phyloP scores from a whole-genome alignment of 352 stramenopile species.

The Phytopythium mirpurense region DNA sequence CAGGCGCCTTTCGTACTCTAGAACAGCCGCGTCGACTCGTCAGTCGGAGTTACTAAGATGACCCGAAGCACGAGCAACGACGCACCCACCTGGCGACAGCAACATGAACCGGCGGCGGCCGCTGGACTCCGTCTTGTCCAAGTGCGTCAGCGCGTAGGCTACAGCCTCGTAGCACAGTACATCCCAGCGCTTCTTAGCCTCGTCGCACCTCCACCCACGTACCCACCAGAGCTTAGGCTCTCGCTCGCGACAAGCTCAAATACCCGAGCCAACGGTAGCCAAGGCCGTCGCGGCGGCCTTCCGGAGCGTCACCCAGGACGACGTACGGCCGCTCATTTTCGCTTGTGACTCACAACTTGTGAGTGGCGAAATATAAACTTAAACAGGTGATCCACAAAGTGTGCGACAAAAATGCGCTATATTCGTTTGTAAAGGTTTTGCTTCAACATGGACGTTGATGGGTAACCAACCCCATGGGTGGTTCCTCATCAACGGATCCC shows the following conservation, averaged over 20 bases:
- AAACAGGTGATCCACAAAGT: too few relatives aligned
- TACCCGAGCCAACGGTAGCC: not conserved
- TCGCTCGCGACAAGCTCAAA: too few relatives aligned
- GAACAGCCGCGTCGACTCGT: not conserved
- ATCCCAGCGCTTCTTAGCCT: too few relatives aligned
- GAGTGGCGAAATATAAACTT: too few relatives aligned
- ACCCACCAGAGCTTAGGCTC: too few relatives aligned
- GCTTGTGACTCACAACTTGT: too few relatives aligned
- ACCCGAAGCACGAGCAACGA: not conserved
- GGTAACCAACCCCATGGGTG: too few relatives aligned
- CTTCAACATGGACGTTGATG: too few relatives aligned
- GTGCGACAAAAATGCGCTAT: too few relatives aligned
- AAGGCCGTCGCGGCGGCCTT: slow-evolving; percentile 1
- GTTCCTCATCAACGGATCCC: too few relatives aligned
- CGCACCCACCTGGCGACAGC: slow-evolving; percentile 28
- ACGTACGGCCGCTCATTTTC: not conserved
- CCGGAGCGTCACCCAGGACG: not conserved
- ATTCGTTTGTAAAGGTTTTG: too few relatives aligned
- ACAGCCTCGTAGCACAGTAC: not conserved
- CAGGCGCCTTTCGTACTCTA: slow-evolving; percentile 37
- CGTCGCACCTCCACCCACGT: too few relatives aligned
- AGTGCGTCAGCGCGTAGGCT: slow-evolving; percentile 33
- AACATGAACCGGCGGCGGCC: slow-evolving; percentile 61
- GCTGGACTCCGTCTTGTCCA: slow-evolving; percentile 58
- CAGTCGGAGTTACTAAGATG: not conserved